Percentiles rank a stretch among this genome's conserved stretches.
Conservation (phyloP, 2,329 filamentous ascomycete genomes). For the Cladosporium phlei region DNA sequence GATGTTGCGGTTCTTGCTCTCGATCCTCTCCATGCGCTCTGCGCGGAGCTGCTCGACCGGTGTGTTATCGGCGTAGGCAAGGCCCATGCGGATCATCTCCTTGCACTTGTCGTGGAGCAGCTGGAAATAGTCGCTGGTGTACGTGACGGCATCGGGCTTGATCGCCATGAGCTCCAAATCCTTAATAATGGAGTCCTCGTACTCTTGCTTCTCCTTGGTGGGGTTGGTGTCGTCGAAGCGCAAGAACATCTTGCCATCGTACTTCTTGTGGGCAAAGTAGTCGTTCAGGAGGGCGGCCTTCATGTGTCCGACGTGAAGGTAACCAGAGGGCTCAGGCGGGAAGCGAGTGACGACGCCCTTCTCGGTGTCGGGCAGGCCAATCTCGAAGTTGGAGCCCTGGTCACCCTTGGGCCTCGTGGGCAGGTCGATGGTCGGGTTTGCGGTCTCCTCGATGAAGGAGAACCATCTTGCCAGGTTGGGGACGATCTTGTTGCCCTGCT, state of each 20-base stretch:
- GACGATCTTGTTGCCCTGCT: conserved; percentile 63
- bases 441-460: conserved; percentile 72
- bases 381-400: conserved; percentile 82
- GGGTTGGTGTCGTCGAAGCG: conserved; percentile 98
- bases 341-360: conserved; percentile 90
- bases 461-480: conserved; percentile 80
- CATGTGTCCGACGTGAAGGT: conserved; percentile 91
- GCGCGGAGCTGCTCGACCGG: conserved; percentile 81
- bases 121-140: conserved; percentile 95
- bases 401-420: conserved; percentile 50
- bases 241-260: conserved; percentile 83
- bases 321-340: conserved; percentile 90
- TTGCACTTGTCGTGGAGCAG: conserved; percentile 82
- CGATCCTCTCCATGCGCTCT: conserved; percentile 77
- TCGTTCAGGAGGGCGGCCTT: conserved; percentile 92
- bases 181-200: conserved; percentile 86
- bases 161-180: conserved; percentile 89
- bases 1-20: conserved; percentile 74
- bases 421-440: conserved; percentile 62
- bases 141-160: conserved; percentile 77
- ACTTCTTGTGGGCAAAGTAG: conserved; percentile 92
- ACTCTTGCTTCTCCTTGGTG: conserved; percentile 94
- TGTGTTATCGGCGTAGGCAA: conserved; percentile 93
- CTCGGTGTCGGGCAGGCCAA: conserved; percentile 76
- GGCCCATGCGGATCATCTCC: conserved; percentile 76